Evolutionary conservation across 129 eudicot genomes (phyloP).

Genomic region (Logfia minima): DNA sequence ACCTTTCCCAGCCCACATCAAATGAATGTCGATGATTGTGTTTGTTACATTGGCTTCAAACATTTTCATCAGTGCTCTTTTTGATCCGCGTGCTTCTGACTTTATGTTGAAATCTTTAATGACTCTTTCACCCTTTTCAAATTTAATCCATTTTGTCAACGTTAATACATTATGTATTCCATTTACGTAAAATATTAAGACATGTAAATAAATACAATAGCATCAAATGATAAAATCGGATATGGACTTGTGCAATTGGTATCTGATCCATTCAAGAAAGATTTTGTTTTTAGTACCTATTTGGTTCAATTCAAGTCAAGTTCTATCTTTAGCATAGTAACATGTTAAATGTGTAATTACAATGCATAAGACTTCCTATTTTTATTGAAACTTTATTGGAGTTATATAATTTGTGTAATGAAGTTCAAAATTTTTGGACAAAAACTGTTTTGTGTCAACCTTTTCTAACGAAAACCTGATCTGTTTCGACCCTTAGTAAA

Average conservation of each 20-base stretch:
- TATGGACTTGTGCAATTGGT: background rate
- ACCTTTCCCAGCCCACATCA: slow-evolving; percentile 73
- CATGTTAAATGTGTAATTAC: background rate
- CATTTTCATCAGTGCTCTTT: slow-evolving; percentile 48
- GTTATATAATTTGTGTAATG: background rate
- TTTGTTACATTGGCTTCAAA: slow-evolving; percentile 59
- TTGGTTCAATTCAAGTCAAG: too few relatives aligned
- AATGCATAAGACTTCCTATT: background rate
- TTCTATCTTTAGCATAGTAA: too few relatives aligned
- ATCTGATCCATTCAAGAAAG: too few relatives aligned
- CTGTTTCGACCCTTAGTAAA: background rate
- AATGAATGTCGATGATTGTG: slow-evolving; percentile 58
- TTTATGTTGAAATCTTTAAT: slow-evolving; percentile 57
- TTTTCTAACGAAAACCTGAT: too few relatives aligned
- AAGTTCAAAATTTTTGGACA: background rate
- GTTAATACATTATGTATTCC: background rate
- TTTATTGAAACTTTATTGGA: background rate
- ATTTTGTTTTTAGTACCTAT: too few relatives aligned
- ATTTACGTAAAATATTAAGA: background rate
- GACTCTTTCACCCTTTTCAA: slow-evolving; percentile 60
- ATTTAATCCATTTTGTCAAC: background rate
- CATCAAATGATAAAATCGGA: background rate
- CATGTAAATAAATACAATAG: background rate
- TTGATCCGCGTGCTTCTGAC: slow-evolving; percentile 53
- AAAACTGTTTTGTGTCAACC: background rate